A percentile compares a stretch with the other conserved stretches of the same genome.
phyloP scores from a whole-genome alignment of 306 rosid genomes.

The Amphicarpaea edgeworthii region DNA sequence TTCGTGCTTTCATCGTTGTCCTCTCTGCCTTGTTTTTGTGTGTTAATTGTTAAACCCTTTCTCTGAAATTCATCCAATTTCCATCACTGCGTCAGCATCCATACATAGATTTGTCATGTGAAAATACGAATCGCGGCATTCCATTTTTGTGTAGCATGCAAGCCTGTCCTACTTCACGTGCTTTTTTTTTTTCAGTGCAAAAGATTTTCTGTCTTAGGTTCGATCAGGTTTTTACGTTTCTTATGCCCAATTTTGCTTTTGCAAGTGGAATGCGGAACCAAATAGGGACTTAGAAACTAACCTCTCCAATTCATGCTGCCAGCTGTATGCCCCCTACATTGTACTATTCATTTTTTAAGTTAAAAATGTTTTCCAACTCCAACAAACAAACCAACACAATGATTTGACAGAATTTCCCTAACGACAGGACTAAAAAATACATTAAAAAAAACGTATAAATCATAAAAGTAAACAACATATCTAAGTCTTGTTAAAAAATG shows the following conservation, averaged over 20 bases:
- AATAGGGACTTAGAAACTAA: neutral
- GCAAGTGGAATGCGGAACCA: neutral
- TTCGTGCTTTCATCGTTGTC: slow-evolving; percentile 39
- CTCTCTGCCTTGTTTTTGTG: slow-evolving; percentile 43
- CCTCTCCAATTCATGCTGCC: neutral
- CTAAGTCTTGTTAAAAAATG: no score
- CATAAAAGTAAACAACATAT: no score
- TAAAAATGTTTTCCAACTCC: no score
- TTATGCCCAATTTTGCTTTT: no score
- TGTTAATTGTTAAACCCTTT: neutral
- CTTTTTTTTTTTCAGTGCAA: neutral
- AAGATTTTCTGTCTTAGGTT: no score
- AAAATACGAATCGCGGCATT: neutral
- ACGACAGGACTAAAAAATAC: no score
- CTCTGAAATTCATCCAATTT: slow-evolving; percentile 12
- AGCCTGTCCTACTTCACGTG: neutral
- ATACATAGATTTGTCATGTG: neutral
- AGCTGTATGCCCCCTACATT: no score
- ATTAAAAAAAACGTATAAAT: no score
- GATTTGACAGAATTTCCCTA: no score
- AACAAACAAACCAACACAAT: no score
- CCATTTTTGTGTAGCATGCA: neutral
- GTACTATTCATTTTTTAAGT: no score
- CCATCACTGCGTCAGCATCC: neutral
- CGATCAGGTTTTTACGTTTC: no score